Evolutionary conservation across 2,329 filamentous ascomycete species (phyloP).

Genomic region (Fusarium tricinctum): DNA sequence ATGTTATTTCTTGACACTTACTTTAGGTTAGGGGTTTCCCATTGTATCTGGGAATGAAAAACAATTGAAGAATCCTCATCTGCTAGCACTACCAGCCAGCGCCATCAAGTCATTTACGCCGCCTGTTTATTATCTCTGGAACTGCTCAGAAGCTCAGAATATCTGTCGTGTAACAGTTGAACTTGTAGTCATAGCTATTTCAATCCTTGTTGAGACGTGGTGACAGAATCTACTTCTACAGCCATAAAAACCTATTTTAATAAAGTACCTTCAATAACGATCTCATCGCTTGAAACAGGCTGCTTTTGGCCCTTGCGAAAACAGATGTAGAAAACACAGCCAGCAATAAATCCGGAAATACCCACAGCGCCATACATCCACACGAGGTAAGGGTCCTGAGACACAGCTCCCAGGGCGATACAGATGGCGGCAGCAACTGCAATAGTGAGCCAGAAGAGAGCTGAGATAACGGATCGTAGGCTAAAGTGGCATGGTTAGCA

Average conservation of each 20-base stretch:
- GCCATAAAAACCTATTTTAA: background rate
- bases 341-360: constrained; percentile 6
- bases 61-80: no score
- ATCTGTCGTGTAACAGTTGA: no score
- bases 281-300: background rate
- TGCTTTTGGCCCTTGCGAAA: constrained; percentile 8
- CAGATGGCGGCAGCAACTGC: constrained; percentile 12
- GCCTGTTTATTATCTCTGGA: no score
- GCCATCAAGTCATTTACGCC: no score
- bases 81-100: no score
- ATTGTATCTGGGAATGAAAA: no score
- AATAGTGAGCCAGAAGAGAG: constrained; percentile 15
- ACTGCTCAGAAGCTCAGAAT: no score
- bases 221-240: no score
- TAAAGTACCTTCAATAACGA: background rate
- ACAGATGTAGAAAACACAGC: constrained; percentile 5
- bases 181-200: no score
- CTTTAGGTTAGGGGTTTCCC: no score
- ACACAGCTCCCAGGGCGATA: background rate
- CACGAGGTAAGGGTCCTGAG: constrained; percentile 5
- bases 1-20: no score
- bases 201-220: no score
- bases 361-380: constrained; percentile 23
- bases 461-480: constrained; percentile 10
- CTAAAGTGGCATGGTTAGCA: background rate